Conservation (phyloP, 768 basidiomycete species). For the Boletus rufocinnamomeus region DNA sequence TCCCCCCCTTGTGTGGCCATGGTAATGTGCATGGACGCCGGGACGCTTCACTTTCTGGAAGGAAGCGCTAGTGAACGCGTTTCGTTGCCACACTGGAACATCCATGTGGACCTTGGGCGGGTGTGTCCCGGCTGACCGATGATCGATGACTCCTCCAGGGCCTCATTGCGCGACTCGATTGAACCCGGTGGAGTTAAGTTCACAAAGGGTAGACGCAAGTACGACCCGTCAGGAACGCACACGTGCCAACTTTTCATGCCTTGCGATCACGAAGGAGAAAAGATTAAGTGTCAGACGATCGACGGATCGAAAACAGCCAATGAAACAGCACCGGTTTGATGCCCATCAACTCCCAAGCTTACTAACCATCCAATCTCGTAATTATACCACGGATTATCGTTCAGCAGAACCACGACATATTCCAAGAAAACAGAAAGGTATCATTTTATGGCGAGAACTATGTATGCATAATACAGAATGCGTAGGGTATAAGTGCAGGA, state of each 20-base stretch:
- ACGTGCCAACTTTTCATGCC: not conserved
- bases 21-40: not conserved
- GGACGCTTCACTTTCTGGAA: not conserved
- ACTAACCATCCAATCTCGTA: not conserved
- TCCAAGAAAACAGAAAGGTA: constrained; percentile 13
- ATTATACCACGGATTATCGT: no score
- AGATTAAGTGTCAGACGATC: not conserved
- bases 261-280: not conserved
- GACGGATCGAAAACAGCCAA: not conserved
- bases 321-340: not conserved
- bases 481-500: constrained; percentile 21
- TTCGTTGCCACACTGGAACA: not conserved
- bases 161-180: not conserved
- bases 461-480: constrained; percentile 26
- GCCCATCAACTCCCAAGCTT: constrained; percentile 1
- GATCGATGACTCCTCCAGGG: not conserved
- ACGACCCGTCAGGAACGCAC: not conserved
- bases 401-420: not conserved
- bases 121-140: not conserved
- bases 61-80: not conserved
- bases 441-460: constrained; percentile 3
- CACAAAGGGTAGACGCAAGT: no score
- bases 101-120: constrained; percentile 7
- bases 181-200: constrained; percentile 1
- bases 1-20: not conserved